Evolutionary conservation across 1,284 basidiomycete species (phyloP), one percentile per base, ranked within the genome.

Genomic region (Mycena citricolor): DNA sequence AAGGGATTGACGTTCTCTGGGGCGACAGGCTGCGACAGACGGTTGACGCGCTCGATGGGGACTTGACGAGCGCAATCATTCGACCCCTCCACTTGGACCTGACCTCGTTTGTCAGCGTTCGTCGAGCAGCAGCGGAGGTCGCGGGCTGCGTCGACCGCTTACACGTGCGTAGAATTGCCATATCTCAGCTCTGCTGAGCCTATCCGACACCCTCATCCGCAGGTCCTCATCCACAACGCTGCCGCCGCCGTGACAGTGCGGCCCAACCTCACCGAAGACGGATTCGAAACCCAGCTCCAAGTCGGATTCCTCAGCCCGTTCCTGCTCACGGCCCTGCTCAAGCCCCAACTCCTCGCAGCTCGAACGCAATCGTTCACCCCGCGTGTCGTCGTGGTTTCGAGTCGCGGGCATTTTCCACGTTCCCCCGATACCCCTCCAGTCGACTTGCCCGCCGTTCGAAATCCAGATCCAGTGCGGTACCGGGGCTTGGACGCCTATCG

Each of bases 191-290:
- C n/a, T n/a, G n/a, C n/a, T n/a, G n/a, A n/a, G n/a, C n/a, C n/a
- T n/a, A n/a, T n/a, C n/a, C n/a, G 19, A 30, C 33, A 17, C 21
- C 12, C 25, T 7, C 14, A n/a, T 26, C n/a, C n/a, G n/a, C 22
- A 44, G 42, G 42, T 44, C 17, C 35, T 44, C 22, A 38, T 44
- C 20, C 33, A 44, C 28, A 44, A 44, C 35, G 42, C 42, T 17
- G 42, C 42, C 5, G 42, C 34, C 8, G 11, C 28, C 5, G 24
- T n/a, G n/a, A n/a, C 17, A n/a, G 28, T 8, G 4, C 17, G 26
- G 20, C 39, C 14, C 42, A 38, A 20, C 12, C 34, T 31, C 22
- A 44, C 42, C 7, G 30, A 25, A 7, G 42, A 44, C 28, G 20
- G 25, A 6, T 20, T 44, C 13, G 42, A 44, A 16, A 33, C 31